Evolutionary conservation across 1,284 basidiomycete species (phyloP), one percentile per base, ranked within the genome.

Genomic region (Ganoderma boninense): DNA sequence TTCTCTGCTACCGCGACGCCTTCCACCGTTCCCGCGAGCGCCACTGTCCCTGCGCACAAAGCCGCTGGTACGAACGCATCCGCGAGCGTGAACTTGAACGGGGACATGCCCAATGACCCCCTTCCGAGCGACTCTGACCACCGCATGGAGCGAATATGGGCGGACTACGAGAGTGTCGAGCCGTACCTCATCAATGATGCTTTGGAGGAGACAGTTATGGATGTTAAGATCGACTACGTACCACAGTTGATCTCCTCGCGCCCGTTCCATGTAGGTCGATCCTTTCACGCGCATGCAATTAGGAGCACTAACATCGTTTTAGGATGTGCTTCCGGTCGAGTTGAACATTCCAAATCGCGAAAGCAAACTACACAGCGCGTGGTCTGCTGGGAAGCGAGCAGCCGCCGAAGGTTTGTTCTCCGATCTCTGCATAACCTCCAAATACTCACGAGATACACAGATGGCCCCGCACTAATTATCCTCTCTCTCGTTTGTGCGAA

Each of bases 401-500:
- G 87, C 92, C 4, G 79, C 83, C 10, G 91, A 96, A 89, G 87
- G 90, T 92, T 59, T 66, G 64, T 60, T 61, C 67, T n/a, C 29
- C 65, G 20, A 69, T 76, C n/a, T 73, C 69, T 1, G 60, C 5
- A 35, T 14, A 3, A 13, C 32, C 40, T 40, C 13, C 23, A 10
- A 49, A 43, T 14, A 20, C 49, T 64, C 42, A 52, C 59, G n/a
- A 65, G 26, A 1, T 7, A 6, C 23, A 26, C 76, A 92, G 96
- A 96, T 77, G 93, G 94, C 0, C 91, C 94, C 0, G 93, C 95
- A 0, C 82, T 96, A 52, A 86, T 97, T 61, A 86, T 97, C 16
- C 86, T 97, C 20, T 93, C 96, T 0, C 86, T 99, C 8, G 86
- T 99, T 46, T 94, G 95, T 26, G 92, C 97, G 23, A 97, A 98